A percentile compares a stretch with the other conserved stretches of the same genome.
Evolutionary conservation across 768 basidiomycete genomes (phyloP).

Genomic region (Lentinula guzmanii): DNA sequence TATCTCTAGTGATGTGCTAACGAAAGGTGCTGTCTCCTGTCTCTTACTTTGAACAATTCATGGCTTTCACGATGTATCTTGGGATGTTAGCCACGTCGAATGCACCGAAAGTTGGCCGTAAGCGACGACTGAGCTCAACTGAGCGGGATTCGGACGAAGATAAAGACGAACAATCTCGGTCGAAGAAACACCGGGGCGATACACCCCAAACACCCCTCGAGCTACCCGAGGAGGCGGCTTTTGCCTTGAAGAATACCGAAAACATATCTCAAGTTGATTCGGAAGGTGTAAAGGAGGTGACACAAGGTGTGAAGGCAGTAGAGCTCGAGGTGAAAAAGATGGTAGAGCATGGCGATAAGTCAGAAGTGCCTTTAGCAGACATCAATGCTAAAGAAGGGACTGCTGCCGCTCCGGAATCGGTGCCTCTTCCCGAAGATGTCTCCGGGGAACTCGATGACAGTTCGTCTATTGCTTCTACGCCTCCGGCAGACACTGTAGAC

Average conservation of each 20-base stretch:
- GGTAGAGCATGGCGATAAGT: neutral
- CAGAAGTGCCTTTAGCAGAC: neutral
- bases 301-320: slow-evolving; percentile 63
- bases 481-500: neutral
- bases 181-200: slow-evolving; percentile 42
- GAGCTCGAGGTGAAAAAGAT: slow-evolving; percentile 43
- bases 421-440: slow-evolving; percentile 1
- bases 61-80: neutral
- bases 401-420: neutral
- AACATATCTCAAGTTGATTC: slow-evolving; percentile 29
- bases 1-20: slow-evolving; percentile 14
- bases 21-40: slow-evolving; percentile 4
- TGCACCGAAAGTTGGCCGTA: slow-evolving; percentile 61
- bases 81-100: slow-evolving; percentile 57
- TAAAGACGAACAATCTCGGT: slow-evolving; percentile 31
- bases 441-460: slow-evolving; percentile 4
- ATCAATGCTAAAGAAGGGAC: neutral
- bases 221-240: slow-evolving; percentile 16
- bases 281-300: slow-evolving; percentile 63
- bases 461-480: slow-evolving; percentile 2
- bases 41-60: slow-evolving; percentile 11
- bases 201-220: slow-evolving; percentile 19
- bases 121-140: slow-evolving; percentile 54
- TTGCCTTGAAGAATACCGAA: neutral
- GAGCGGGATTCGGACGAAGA: slow-evolving; percentile 35